phyloP scores from a whole-genome alignment of 345 rosid genomes.

The Cardamine occulta region DNA sequence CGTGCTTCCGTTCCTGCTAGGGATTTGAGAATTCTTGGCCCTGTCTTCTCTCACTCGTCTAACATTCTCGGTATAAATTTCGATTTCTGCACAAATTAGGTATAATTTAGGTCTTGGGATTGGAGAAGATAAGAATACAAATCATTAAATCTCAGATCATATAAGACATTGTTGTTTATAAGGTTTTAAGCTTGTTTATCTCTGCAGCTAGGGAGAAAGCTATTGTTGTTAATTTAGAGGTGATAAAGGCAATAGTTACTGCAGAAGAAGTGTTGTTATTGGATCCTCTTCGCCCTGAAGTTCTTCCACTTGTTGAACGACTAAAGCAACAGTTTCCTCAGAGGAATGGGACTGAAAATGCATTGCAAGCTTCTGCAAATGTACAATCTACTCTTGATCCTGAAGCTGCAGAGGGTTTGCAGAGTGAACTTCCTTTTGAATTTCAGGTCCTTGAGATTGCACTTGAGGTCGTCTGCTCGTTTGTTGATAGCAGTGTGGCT shows the following conservation, averaged over 20 bases:
- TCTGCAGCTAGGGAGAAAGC: slow-evolving; percentile 83
- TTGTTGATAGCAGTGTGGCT: slow-evolving; percentile 66
- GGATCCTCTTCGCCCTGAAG: slow-evolving; percentile 79
- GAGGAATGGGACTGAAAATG: slow-evolving; percentile 49
- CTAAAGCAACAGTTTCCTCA: slow-evolving; percentile 73
- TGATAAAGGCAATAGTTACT: slow-evolving; percentile 76
- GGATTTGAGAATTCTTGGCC: slow-evolving; percentile 94
- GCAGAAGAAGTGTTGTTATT: slow-evolving; percentile 81
- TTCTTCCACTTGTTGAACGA: slow-evolving; percentile 76
- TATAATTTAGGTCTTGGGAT: not conserved
- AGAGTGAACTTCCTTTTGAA: slow-evolving; percentile 89
- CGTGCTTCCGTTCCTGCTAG: slow-evolving; percentile 82
- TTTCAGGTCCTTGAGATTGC: slow-evolving; percentile 97
- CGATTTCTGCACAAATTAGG: not conserved
- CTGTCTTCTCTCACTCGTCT: slow-evolving; percentile 88
- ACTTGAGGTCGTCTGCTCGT: slow-evolving; percentile 75
- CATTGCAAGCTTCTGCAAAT: slow-evolving; percentile 47
- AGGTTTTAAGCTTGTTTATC: not conserved
- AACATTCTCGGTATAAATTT: slow-evolving; percentile 57
- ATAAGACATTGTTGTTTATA: not conserved
- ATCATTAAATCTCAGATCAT: not conserved
- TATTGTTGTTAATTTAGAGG: slow-evolving; percentile 87
- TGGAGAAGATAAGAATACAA: not conserved
- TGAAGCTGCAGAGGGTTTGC: slow-evolving; percentile 76
- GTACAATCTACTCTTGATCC: slow-evolving; percentile 60